Conservation (phyloP, 2,329 filamentous ascomycete species). For the Aspergillus proliferans region DNA sequence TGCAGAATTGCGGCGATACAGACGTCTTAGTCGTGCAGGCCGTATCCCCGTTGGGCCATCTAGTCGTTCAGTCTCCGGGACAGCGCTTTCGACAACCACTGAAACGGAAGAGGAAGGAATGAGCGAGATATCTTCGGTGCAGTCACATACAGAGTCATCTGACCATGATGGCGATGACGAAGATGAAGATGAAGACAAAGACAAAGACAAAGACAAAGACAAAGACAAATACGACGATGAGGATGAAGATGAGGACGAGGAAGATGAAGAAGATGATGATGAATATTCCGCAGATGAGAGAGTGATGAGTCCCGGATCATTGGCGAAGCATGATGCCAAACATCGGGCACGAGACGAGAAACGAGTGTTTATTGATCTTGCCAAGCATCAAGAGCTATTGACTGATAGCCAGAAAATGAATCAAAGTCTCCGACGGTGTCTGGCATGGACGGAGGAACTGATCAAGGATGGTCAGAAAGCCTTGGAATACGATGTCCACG, state of each 20-base stretch:
- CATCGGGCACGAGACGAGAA: constrained; percentile 72
- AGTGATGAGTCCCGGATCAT: constrained; percentile 27
- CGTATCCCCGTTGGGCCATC: constrained; percentile 57
- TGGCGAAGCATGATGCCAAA: constrained; percentile 37
- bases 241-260: constrained; percentile 26
- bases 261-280: constrained; percentile 24
- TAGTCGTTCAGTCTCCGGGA: constrained; percentile 41
- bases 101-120: constrained; percentile 31
- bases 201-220: constrained; percentile 27
- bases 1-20: constrained; percentile 75
- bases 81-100: constrained; percentile 41
- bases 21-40: constrained; percentile 77
- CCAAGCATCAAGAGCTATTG: constrained; percentile 81
- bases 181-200: constrained; percentile 27
- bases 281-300: constrained; percentile 35
- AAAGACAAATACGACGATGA: constrained; percentile 22
- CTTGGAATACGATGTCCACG: constrained; percentile 70
- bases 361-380: constrained; percentile 74
- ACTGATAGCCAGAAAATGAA: constrained; percentile 93
- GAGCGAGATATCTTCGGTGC: constrained; percentile 23
- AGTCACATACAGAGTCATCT: constrained; percentile 31
- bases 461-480: constrained; percentile 86
- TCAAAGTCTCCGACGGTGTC: constrained; percentile 81
- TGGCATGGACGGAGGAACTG: constrained; percentile 82
- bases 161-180: constrained; percentile 27